Conservation (phyloP, 2,329 filamentous ascomycete genomes). For the Colletotrichum euphorbiae region DNA sequence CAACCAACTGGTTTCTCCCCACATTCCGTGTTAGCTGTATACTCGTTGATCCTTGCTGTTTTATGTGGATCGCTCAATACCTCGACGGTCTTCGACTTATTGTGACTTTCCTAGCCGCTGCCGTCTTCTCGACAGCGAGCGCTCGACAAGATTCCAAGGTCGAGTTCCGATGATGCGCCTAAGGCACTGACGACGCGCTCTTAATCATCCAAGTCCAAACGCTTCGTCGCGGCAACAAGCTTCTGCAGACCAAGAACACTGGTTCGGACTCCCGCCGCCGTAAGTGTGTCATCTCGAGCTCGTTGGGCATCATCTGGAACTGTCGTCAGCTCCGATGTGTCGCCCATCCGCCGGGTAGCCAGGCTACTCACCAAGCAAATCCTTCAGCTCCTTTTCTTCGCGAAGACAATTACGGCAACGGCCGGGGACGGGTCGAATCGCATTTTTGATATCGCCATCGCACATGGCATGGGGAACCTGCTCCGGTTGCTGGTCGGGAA, state of each 20-base stretch:
- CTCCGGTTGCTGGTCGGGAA: slow-evolving; percentile 39
- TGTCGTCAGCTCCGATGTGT: slow-evolving; percentile 5
- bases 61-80: neutral
- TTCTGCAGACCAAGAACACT: slow-evolving; percentile 34
- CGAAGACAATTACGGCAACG: slow-evolving; percentile 42
- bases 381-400: slow-evolving; percentile 17
- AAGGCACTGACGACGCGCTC: neutral
- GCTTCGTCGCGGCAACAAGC: slow-evolving; percentile 32
- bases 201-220: slow-evolving; percentile 18
- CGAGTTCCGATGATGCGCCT: neutral
- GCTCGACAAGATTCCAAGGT: neutral
- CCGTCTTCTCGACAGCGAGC: too few relatives aligned
- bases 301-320: neutral
- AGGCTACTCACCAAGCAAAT: slow-evolving; percentile 14
- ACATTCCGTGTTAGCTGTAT: neutral
- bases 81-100: neutral
- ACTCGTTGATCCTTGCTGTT: too few relatives aligned
- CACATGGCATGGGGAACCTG: slow-evolving; percentile 29
- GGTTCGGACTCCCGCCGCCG: slow-evolving; percentile 18
- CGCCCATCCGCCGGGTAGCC: neutral
- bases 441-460: slow-evolving; percentile 41
- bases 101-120: too few relatives aligned
- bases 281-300: neutral
- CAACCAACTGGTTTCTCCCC: neutral
- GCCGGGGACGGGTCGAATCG: slow-evolving; percentile 42